A percentile compares a stretch with the other conserved stretches of the same genome.
These are phyloP conservation scores for Aspergillus vadensis DNA, from an alignment of 2,329 filamentous ascomycete species.

Conservation along the genomic window DNA sequence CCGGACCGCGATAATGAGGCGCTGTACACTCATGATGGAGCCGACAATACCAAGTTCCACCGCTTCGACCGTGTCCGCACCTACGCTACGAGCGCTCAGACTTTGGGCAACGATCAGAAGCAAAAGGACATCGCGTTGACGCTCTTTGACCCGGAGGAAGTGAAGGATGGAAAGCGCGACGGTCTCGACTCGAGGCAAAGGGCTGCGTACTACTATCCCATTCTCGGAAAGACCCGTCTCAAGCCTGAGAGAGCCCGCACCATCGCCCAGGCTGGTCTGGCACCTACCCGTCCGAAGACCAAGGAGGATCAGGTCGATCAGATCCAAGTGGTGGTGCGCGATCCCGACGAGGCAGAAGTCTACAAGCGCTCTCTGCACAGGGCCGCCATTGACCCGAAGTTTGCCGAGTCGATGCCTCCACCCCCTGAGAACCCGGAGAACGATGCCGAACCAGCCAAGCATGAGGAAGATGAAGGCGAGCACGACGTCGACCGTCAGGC, in stretches of 20 bases:
- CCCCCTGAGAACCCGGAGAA: slow-evolving; percentile 25
- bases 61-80: slow-evolving; percentile 59
- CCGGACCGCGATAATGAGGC: slow-evolving; percentile 56
- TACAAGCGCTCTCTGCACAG: slow-evolving; percentile 50
- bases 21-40: slow-evolving; percentile 50
- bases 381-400: slow-evolving; percentile 50
- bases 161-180: slow-evolving; percentile 19
- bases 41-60: slow-evolving; percentile 51
- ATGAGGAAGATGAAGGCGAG: slow-evolving; percentile 16
- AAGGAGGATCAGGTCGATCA: slow-evolving; percentile 55
- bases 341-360: slow-evolving; percentile 53
- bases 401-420: slow-evolving; percentile 39
- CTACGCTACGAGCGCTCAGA: slow-evolving; percentile 62
- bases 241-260: slow-evolving; percentile 52
- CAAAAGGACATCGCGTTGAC: slow-evolving; percentile 62
- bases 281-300: slow-evolving; percentile 39
- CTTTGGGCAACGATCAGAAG: slow-evolving; percentile 52
- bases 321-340: slow-evolving; percentile 54
- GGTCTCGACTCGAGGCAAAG: slow-evolving; percentile 43
- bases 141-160: slow-evolving; percentile 54
- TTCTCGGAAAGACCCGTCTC: slow-evolving; percentile 59
- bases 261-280: slow-evolving; percentile 45
- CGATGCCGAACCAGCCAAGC: slow-evolving; percentile 10
- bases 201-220: slow-evolving; percentile 65
- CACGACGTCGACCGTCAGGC: slow-evolving; percentile 12